A percentile compares a stretch with the other conserved stretches of the same genome.
phyloP scores from a whole-genome alignment of 208 protist species.

The Angomonas deanei region DNA sequence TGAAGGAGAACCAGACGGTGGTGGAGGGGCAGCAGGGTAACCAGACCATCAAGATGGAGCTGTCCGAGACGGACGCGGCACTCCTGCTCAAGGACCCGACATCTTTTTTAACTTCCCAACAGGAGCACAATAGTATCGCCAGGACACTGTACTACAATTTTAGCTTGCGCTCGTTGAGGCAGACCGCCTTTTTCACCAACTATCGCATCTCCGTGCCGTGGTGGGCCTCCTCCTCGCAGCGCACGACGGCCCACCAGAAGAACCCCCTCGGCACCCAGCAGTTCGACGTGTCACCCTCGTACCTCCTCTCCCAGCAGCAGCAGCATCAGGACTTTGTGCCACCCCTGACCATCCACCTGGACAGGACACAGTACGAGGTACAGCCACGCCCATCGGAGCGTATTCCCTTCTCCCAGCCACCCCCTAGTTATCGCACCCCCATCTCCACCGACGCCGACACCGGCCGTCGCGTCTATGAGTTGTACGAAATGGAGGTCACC shows the following conservation, averaged over 20 bases:
- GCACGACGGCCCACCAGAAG: conserved; percentile 10
- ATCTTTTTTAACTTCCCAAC: conserved; percentile 37
- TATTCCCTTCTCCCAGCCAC: conserved; percentile 12
- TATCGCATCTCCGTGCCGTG: conserved; percentile 46
- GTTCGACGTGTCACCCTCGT: conserved; percentile 12
- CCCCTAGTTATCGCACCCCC: too few relatives aligned
- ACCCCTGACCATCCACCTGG: conserved; percentile 44
- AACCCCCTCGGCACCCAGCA: neutral
- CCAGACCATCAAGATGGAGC: conserved; percentile 21
- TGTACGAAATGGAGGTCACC: conserved; percentile 62
- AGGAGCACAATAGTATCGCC: conserved; percentile 38
- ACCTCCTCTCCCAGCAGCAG: conserved; percentile 16
- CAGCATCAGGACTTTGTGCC: conserved; percentile 5
- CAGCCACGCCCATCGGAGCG: conserved; percentile 11
- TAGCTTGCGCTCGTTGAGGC: conserved; percentile 27
- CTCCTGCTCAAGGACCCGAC: conserved; percentile 41
- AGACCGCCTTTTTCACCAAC: conserved; percentile 49
- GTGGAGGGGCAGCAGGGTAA: conserved; percentile 31
- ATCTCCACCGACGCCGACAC: conserved; percentile 4
- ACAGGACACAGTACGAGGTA: conserved; percentile 44
- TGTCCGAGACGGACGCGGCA: conserved; percentile 47
- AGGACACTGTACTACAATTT: conserved; percentile 51
- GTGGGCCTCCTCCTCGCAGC: conserved; percentile 31
- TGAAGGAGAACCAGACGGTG: conserved; percentile 57
- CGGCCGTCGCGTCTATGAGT: conserved; percentile 19